Evolutionary conservation across 2,329 filamentous ascomycete genomes (phyloP).

Genomic region (Cordyceps fumosorosea): DNA sequence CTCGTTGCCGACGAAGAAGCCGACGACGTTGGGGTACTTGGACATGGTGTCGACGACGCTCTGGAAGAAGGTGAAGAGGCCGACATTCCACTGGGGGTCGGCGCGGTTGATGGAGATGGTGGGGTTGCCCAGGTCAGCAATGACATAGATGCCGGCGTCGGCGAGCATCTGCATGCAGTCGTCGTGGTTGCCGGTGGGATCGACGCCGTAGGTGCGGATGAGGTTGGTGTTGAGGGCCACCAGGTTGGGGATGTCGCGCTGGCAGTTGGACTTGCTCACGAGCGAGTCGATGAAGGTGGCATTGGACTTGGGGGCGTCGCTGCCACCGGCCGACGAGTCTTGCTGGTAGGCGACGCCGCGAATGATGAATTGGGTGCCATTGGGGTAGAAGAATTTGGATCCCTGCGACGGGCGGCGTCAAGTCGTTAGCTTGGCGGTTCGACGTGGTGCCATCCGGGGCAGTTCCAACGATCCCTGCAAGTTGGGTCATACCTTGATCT

Average conservation of each 20-base stretch:
- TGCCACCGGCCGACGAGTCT: slow-evolving; percentile 55
- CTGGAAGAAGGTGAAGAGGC: slow-evolving; percentile 75
- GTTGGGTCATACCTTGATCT: slow-evolving; percentile 55
- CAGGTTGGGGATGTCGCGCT: slow-evolving; percentile 79
- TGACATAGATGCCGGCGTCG: slow-evolving; percentile 86
- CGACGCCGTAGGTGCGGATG: slow-evolving; percentile 90
- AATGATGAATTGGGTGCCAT: slow-evolving; percentile 65
- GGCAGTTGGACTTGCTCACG: slow-evolving; percentile 62
- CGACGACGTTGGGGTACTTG: slow-evolving; percentile 83
- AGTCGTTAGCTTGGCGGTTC: background rate
- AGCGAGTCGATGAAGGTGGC: slow-evolving; percentile 71
- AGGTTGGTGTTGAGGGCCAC: slow-evolving; percentile 77
- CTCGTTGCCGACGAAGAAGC: slow-evolving; percentile 98
- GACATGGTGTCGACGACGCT: slow-evolving; percentile 73
- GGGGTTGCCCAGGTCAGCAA: slow-evolving; percentile 85
- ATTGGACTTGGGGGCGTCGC: slow-evolving; percentile 30
- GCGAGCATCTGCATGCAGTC: slow-evolving; percentile 79
- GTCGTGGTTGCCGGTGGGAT: slow-evolving; percentile 71
- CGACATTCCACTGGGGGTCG: slow-evolving; percentile 69
- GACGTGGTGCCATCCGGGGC: background rate
- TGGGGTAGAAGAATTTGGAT: slow-evolving; percentile 84
- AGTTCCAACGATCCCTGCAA: background rate
- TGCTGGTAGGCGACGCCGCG: slow-evolving; percentile 94
- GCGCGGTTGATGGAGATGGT: slow-evolving; percentile 77
- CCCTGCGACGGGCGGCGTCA: slow-evolving; percentile 40